phyloP scores from a whole-genome alignment of 2,329 filamentous ascomycete genomes.

The Calycina herbarum region DNA sequence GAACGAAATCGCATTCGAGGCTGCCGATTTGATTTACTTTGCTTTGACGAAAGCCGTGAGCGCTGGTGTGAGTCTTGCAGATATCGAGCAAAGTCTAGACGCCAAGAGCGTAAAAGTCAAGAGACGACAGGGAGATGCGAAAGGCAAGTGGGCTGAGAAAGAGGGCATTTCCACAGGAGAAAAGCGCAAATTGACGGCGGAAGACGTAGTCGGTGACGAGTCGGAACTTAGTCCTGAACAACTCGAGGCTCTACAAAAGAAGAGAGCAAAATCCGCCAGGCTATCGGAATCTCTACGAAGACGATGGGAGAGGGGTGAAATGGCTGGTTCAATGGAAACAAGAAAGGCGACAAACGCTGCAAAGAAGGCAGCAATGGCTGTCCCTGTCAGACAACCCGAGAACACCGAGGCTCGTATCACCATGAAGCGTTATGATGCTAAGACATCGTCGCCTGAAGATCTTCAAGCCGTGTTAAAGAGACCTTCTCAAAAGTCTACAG shows the following conservation, averaged over 20 bases:
- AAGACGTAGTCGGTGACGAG: slow-evolving; percentile 37
- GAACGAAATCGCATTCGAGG: slow-evolving; percentile 87
- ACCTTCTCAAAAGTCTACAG: slow-evolving; percentile 92
- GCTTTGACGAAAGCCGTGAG: slow-evolving; percentile 85
- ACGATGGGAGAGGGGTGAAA: slow-evolving; percentile 61
- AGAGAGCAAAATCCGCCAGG: slow-evolving; percentile 40
- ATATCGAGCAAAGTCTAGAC: slow-evolving; percentile 90
- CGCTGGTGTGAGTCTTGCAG: slow-evolving; percentile 79
- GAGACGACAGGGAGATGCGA: slow-evolving; percentile 88
- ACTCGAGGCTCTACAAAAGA: slow-evolving; percentile 25
- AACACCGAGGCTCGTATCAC: slow-evolving; percentile 61
- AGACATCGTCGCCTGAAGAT: slow-evolving; percentile 61
- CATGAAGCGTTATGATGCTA: slow-evolving; percentile 78
- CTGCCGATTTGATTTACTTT: slow-evolving; percentile 95
- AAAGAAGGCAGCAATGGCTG: slow-evolving; percentile 56
- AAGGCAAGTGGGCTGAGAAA: slow-evolving; percentile 87
- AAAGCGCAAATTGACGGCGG: slow-evolving; percentile 5
- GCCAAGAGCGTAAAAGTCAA: slow-evolving; percentile 95
- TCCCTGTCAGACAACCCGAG: slow-evolving; percentile 49
- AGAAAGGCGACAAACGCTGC: slow-evolving; percentile 54
- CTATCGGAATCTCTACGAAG: slow-evolving; percentile 17
- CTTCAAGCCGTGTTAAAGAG: slow-evolving; percentile 77
- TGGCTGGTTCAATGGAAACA: slow-evolving; percentile 60
- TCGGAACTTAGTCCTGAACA: too few relatives aligned
- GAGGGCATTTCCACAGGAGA: slow-evolving; percentile 58